Percentiles rank a stretch among this genome's conserved stretches.
These are phyloP conservation scores for Calocybe cyanea DNA, from an alignment of 768 basidiomycete species.

Conservation along the genomic window DNA sequence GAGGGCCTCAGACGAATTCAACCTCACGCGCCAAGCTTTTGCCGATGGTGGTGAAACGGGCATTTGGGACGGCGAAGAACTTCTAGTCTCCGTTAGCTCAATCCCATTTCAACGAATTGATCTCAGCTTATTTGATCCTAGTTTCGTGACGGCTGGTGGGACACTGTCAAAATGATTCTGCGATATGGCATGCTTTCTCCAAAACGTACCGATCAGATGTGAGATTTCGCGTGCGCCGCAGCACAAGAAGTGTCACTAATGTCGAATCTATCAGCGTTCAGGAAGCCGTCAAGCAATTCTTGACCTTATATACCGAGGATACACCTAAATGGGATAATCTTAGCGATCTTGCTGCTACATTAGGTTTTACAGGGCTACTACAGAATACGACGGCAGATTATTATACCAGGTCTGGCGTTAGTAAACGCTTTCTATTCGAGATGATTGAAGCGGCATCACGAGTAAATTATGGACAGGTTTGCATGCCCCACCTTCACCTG, in stretches of 20 bases:
- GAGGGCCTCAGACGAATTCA: constrained; percentile 81
- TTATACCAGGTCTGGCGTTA: constrained; percentile 50
- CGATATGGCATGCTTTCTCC: constrained; percentile 71
- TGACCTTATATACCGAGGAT: constrained; percentile 50
- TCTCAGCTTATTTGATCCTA: constrained; percentile 15
- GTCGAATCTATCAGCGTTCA: constrained; percentile 41
- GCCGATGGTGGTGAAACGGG: constrained; percentile 51
- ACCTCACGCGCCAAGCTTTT: constrained; percentile 52
- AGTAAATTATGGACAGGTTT: constrained; percentile 80
- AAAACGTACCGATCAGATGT: constrained; percentile 53
- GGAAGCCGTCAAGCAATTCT: constrained; percentile 46
- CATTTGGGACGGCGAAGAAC: constrained; percentile 80
- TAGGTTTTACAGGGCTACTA: constrained; percentile 48
- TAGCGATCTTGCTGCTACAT: constrained; percentile 44
- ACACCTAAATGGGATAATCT: constrained; percentile 64
- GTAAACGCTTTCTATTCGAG: constrained; percentile 60
- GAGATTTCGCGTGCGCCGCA: constrained; percentile 18
- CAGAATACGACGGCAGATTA: constrained; percentile 55
- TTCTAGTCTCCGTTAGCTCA: constrained; percentile 57
- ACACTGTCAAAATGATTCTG: constrained; percentile 69
- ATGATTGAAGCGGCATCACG: constrained; percentile 77
- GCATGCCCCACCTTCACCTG: constrained; percentile 6
- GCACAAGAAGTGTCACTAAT: neutral
- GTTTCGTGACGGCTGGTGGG: constrained; percentile 64
- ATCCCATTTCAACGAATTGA: neutral